These are phyloP conservation scores for Abrus precatorius DNA, from an alignment of 306 rosid species.

Conservation along the genomic window DNA sequence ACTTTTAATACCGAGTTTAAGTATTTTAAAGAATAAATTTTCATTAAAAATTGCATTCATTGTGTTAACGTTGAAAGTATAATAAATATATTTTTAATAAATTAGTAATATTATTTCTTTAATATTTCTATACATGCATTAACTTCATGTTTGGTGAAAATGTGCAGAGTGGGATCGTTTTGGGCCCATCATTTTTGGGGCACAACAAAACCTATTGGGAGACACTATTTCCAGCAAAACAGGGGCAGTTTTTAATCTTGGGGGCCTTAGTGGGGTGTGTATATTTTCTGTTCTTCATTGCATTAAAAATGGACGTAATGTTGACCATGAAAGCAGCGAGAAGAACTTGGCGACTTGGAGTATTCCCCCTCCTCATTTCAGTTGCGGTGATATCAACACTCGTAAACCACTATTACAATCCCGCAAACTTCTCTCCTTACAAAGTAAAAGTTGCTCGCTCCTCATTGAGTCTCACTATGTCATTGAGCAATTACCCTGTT, in stretches of 20 bases:
- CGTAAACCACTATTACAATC: not conserved
- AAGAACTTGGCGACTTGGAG: conserved; percentile 47
- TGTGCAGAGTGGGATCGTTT: conserved; percentile 56
- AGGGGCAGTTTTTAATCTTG: not conserved
- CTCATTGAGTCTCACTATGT: not conserved
- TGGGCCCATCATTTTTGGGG: conserved; percentile 59
- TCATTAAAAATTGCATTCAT: no score
- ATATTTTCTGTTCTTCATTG: conserved; percentile 16
- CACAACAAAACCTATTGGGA: not conserved
- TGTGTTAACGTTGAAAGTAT: no score
- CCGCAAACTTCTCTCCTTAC: not conserved
- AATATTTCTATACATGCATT: no score
- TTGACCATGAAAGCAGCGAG: conserved; percentile 46
- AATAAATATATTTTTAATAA: no score
- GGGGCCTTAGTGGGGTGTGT: not conserved
- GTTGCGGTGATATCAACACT: not conserved
- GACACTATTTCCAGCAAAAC: conserved; percentile 25
- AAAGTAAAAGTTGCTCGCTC: rapidly evolving
- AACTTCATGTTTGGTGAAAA: not conserved
- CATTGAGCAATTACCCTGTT: conserved; percentile 42
- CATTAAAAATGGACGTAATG: conserved; percentile 50
- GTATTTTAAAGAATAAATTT: no score
- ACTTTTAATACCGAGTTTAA: no score
- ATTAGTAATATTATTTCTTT: no score
- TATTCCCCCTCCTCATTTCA: conserved; percentile 39